Conservation (phyloP, 345 rosid genomes). For the Pelargonium nanum region DNA sequence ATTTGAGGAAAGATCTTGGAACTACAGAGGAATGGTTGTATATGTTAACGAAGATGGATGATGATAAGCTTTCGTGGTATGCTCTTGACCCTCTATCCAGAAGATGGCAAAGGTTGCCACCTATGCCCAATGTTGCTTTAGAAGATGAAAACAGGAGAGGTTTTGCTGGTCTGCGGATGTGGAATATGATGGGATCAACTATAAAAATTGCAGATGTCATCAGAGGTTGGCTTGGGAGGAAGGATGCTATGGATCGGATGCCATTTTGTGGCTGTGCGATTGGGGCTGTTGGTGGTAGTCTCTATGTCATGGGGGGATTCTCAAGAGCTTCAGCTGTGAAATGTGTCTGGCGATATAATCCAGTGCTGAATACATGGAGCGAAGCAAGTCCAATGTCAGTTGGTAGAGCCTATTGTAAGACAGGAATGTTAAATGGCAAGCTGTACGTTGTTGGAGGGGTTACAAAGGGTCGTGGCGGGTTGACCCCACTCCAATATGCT, state of each 20-base stretch:
- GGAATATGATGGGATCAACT: constrained; percentile 52
- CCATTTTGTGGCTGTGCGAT: constrained; percentile 73
- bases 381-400: constrained; percentile 62
- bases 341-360: constrained; percentile 70
- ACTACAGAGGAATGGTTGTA: constrained; percentile 86
- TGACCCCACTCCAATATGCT: constrained; percentile 73
- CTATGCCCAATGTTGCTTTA: constrained; percentile 41
- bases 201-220: constrained; percentile 46
- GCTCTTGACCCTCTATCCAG: constrained; percentile 70
- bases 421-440: constrained; percentile 58
- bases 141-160: constrained; percentile 50
- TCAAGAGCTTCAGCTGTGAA: constrained; percentile 49
- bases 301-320: constrained; percentile 77
- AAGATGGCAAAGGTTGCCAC: constrained; percentile 80
- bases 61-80: constrained; percentile 63
- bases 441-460: constrained; percentile 91
- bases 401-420: constrained; percentile 75
- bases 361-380: constrained; percentile 54
- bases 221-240: constrained; percentile 64
- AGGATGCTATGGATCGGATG: constrained; percentile 34
- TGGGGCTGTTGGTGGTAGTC: constrained; percentile 63
- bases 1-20: constrained; percentile 60
- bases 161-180: constrained; percentile 37
- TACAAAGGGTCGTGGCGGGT: constrained; percentile 47
- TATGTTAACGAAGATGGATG: constrained; percentile 58